Percentiles rank a stretch among this genome's conserved stretches.
Evolutionary conservation across 306 rosid species (phyloP).

Genomic region (Cucumis cinereus): DNA sequence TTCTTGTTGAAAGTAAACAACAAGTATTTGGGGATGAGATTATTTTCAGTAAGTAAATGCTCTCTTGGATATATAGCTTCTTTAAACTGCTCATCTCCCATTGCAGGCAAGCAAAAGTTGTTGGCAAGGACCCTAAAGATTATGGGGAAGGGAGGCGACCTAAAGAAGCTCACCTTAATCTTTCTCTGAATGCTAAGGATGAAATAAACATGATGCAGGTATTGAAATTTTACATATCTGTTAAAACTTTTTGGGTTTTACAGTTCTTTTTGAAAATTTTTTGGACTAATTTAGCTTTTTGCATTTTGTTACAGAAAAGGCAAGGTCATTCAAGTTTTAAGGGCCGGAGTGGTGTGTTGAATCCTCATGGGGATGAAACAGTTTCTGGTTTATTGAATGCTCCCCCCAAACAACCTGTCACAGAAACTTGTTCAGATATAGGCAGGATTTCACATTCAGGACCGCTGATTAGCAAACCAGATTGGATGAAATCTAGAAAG

Average conservation of each 20-base stretch:
- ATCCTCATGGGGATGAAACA: constrained; percentile 31
- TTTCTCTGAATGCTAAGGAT: constrained; percentile 21
- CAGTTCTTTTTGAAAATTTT: background rate
- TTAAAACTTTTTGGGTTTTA: background rate
- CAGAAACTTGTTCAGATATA: constrained; percentile 26
- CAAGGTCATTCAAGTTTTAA: constrained; percentile 27
- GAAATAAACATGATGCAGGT: constrained; percentile 31
- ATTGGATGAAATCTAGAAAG: constrained; percentile 30
- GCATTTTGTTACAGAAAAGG: constrained; percentile 33
- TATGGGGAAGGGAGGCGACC: constrained; percentile 37
- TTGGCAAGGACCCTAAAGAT: constrained; percentile 29
- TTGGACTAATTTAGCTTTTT: background rate
- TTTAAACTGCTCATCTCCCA: background rate
- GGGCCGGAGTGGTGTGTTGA: constrained; percentile 35
- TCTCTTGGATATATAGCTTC: background rate
- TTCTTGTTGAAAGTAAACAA: background rate
- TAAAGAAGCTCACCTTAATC: constrained; percentile 21
- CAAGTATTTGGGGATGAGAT: background rate
- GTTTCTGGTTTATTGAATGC: constrained; percentile 42
- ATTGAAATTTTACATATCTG: background rate
- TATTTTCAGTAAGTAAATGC: background rate
- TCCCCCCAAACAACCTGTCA: constrained; percentile 30
- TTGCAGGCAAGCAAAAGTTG: constrained; percentile 42
- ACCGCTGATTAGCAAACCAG: constrained; percentile 38
- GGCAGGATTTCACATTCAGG: constrained; percentile 59